Base-by-base conservation (phyloP, 2,329 filamentous ascomycete species). In the Blastomyces parvus region DNA sequence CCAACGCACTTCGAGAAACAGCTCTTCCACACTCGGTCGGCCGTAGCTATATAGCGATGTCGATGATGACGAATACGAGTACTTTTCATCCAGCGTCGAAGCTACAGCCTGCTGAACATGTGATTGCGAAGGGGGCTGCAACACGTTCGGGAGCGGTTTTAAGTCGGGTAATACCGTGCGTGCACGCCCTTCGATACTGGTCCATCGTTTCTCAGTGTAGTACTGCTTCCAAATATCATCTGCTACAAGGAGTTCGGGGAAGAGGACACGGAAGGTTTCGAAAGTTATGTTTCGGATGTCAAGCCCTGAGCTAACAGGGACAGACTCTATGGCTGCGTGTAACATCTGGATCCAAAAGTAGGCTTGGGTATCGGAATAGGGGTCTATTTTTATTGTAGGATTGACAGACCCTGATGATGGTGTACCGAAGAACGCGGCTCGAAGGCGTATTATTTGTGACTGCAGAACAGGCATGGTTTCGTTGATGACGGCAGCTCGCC, bases 211-310 rank as follows among this genome's bases (percentile, higher is more conserved):
- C 1, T 46, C 40, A 0, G 67, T 71, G 52, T 75, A 75, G n/a
- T 73, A 69, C 0, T 64, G 33, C 0, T 63, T 63, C 73, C 73
- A 75, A 11, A 72, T 71, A 1, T 68, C 64, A 0, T 70, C 69
- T 0, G 55, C 63, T 2, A 72, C 53, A 11, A 61, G n/a, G 48
- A 61, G 60, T 22, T 53, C 33, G 2, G 63, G 66, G 19, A 70
- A 72, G 0, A 73, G 64, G 0, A 67, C 63, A 13, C 64, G 69
- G 22, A 73, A 71, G 0, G 65, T 27, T 65, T 67, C 1, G 62
- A 65, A 48, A 63, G 5, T 53, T n/a, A 61, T 48, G 30, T 14
- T 52, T 27, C 46, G 38, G 27, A 55, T 55, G 33, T 61, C 60
- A 38, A 61, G 60, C 6, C 60, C 48, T 27, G 25, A 61, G 13